A percentile compares a stretch with the other conserved stretches of the same genome.
phyloP scores from a whole-genome alignment of 495 filamentous ascomycete species.

The Monascus purpureus region DNA sequence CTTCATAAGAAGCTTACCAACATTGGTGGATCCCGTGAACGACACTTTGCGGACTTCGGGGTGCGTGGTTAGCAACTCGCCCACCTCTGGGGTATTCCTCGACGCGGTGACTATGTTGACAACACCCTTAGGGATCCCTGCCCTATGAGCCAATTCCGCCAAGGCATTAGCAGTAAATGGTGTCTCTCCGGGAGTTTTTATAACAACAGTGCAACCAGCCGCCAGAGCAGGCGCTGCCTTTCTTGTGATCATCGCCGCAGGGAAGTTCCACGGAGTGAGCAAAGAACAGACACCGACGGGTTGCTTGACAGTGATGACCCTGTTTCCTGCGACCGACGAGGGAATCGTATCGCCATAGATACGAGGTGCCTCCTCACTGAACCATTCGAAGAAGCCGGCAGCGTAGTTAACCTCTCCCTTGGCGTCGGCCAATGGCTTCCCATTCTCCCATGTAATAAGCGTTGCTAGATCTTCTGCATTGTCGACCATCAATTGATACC shows the following conservation, averaged over 20 bases:
- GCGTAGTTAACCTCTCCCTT: conserved; percentile 61
- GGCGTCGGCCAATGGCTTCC: conserved; percentile 58
- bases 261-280: conserved; percentile 97
- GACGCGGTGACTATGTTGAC: conserved; percentile 68
- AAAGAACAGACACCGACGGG: conserved; percentile 89
- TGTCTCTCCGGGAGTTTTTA: conserved; percentile 75
- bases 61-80: conserved; percentile 56
- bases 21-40: conserved; percentile 76
- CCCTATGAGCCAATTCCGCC: conserved; percentile 67
- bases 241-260: conserved; percentile 81
- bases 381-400: conserved; percentile 67
- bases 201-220: conserved; percentile 72
- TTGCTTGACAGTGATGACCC: conserved; percentile 68
- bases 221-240: conserved; percentile 80
- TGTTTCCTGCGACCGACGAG: conserved; percentile 50
- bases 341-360: conserved; percentile 64
- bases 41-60: conserved; percentile 68
- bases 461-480: conserved; percentile 80
- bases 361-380: conserved; percentile 59
- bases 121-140: conserved; percentile 73
- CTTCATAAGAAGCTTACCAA: conserved; percentile 81
- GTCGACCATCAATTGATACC: conserved; percentile 81
- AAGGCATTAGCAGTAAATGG: conserved; percentile 73
- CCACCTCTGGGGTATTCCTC: conserved; percentile 59
- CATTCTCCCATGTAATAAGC: conserved; percentile 77